Evolutionary conservation across 495 filamentous ascomycete species (phyloP), one percentile per base, ranked within the genome.

Genomic region (Xylaria flabelliformis): DNA sequence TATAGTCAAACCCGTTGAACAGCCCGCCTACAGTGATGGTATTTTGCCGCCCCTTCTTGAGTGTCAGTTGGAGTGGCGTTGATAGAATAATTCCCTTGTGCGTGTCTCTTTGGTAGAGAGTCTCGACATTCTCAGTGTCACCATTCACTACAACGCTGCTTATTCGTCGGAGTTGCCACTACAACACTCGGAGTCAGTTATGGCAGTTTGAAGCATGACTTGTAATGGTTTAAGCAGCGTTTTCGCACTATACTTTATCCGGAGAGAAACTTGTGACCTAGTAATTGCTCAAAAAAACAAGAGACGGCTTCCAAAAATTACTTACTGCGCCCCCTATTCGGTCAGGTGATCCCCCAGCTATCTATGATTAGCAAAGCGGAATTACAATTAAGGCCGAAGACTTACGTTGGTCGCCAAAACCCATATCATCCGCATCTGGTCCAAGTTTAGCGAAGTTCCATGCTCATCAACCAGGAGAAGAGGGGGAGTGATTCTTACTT

Each of bases 11-110:
- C 44, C 82, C 83, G 67, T 84, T 85, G 48, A 53, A 80, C 26
- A 84, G 51, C 2, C 83, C 82, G 0, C 83, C 81, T 26, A 85
- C 75, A 21, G 82, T 84, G 71, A 85, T 84, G 0, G 80, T 82
- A 65, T 85, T 85, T 3, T 75, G 72, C 32, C 55, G 50, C 0
- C 83, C 83, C 58, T 83, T 76, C 1, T 77, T 72, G 19, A 85
- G 74, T 0, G 75, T 79, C 41, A 84, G 64, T 46, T 79, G 72
- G 19, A 85, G 76, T 7, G 83, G 82, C 12, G 83, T 77, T 3
- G 79, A 82, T 9, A 85, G 69, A 64, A 85, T 78, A 48, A 85
- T 80, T 8, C 83, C 83, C 71, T 85, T 85, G 72, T 85, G 81
- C 13, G 83, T 83, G 72, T 85, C 83, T 32, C 80, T 76, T 75